Conservation (phyloP, 768 basidiomycete species). For the Mycena kentingensis region DNA sequence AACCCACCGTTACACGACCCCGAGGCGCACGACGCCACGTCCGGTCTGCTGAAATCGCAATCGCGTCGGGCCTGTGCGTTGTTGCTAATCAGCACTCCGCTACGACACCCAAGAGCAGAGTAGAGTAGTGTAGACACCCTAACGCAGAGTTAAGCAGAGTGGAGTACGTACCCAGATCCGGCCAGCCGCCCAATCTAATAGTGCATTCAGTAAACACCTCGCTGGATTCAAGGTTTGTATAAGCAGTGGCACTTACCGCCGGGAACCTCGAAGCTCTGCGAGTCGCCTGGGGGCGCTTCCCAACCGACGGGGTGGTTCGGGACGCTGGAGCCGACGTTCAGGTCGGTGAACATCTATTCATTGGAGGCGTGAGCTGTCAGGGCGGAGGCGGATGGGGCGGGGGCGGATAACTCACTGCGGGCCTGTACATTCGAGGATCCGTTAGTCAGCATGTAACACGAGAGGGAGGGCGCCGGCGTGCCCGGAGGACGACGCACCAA, state of each 20-base stretch:
- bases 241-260: constrained; percentile 21
- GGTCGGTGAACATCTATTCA: constrained; percentile 45
- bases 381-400: background rate
- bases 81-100: too few species aligned
- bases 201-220: background rate
- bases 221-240: constrained; percentile 2
- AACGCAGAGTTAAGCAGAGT: background rate
- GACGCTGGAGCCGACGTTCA: constrained; percentile 32
- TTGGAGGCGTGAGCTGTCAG: background rate
- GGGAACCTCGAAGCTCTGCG: background rate
- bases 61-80: constrained; percentile 48
- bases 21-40: constrained; percentile 35
- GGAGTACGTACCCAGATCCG: background rate
- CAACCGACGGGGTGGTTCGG: constrained; percentile 33
- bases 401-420: background rate
- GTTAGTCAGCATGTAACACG: background rate
- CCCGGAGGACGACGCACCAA: constrained; percentile 33
- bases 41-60: constrained; percentile 42
- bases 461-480: too few species aligned
- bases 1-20: constrained; percentile 47
- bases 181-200: background rate
- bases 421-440: background rate
- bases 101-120: background rate
- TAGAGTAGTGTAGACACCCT: background rate
- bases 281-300: background rate